These are phyloP conservation scores for Naganishia sp. DNA, from an alignment of 1,284 basidiomycete species.

Conservation along the genomic window DNA sequence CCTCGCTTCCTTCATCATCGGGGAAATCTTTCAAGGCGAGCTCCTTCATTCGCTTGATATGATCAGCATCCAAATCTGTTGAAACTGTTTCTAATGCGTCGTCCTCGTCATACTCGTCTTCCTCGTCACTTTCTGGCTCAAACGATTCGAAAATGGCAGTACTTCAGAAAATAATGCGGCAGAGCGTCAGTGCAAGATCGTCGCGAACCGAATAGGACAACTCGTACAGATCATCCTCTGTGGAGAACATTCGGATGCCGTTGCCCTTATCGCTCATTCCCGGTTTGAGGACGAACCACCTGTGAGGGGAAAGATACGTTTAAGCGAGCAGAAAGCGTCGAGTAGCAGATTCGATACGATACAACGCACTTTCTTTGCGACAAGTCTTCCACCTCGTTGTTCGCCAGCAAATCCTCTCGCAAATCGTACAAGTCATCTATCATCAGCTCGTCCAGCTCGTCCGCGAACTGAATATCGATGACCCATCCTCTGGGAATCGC, in stretches of 20 bases:
- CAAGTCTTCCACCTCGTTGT: constrained; percentile 41
- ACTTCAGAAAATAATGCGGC: constrained; percentile 33
- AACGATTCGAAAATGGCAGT: constrained; percentile 80
- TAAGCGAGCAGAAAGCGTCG: background rate
- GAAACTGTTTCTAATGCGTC: constrained; percentile 53
- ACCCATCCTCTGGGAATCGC: constrained; percentile 80
- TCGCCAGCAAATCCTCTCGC: constrained; percentile 62
- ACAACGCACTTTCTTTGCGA: constrained; percentile 55
- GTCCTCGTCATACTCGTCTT: constrained; percentile 55
- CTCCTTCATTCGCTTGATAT: constrained; percentile 9
- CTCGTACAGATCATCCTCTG: constrained; percentile 65
- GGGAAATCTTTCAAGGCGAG: constrained; percentile 34
- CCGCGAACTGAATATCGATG: constrained; percentile 84
- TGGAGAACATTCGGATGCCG: constrained; percentile 89
- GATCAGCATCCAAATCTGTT: constrained; percentile 4
- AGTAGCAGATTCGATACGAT: background rate
- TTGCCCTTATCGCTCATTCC: constrained; percentile 96
- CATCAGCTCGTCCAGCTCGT: constrained; percentile 94
- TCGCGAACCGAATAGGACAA: background rate
- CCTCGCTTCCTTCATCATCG: constrained; percentile 29
- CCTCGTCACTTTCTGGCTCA: constrained; percentile 62
- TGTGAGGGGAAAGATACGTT: constrained; percentile 14
- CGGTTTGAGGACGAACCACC: constrained; percentile 91
- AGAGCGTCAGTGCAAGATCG: background rate
- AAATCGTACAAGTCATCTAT: constrained; percentile 92